A percentile compares a stretch with the other conserved stretches of the same genome.
Evolutionary conservation across 192 early-diverging fungal genomes (phyloP).

Genomic region (Chytriomyces hyalinus): DNA sequence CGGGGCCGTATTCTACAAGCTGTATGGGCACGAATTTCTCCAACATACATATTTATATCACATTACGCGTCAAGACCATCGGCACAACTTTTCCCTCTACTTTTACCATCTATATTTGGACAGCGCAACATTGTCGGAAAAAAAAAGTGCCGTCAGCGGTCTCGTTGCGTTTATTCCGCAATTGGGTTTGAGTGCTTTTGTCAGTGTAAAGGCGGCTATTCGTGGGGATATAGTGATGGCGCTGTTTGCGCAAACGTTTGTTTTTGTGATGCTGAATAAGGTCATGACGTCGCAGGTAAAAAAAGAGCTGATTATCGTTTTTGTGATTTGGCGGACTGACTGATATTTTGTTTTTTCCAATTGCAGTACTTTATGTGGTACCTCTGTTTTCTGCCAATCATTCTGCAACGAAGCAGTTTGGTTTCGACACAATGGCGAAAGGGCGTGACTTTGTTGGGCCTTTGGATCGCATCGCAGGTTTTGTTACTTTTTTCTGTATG

Average conservation of each 20-base stretch:
- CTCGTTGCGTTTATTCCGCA: conserved; percentile 89
- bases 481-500: background rate
- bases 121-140: conserved; percentile 45
- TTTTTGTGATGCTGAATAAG: conserved; percentile 96
- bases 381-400: conserved; percentile 85
- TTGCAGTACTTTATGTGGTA: conserved; percentile 99
- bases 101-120: conserved; percentile 92
- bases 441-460: conserved; percentile 59
- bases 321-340: no score
- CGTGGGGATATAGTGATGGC: conserved; percentile 84
- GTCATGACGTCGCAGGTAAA: conserved; percentile 91
- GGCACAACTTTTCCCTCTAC: conserved; percentile 98
- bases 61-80: conserved; percentile 92
- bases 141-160: conserved; percentile 44
- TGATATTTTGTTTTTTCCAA: background rate
- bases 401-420: conserved; percentile 71
- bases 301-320: background rate
- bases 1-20: conserved; percentile 39
- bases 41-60: conserved; percentile 94
- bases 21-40: conserved; percentile 84
- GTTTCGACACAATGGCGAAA: conserved; percentile 47
- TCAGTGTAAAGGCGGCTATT: conserved; percentile 67
- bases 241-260: conserved; percentile 91
- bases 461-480: conserved; percentile 76
- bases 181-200: conserved; percentile 61